Evolutionary conservation across 768 basidiomycete species (phyloP), one percentile per base, ranked within the genome.

Genomic region (Flagelloscypha sp.): DNA sequence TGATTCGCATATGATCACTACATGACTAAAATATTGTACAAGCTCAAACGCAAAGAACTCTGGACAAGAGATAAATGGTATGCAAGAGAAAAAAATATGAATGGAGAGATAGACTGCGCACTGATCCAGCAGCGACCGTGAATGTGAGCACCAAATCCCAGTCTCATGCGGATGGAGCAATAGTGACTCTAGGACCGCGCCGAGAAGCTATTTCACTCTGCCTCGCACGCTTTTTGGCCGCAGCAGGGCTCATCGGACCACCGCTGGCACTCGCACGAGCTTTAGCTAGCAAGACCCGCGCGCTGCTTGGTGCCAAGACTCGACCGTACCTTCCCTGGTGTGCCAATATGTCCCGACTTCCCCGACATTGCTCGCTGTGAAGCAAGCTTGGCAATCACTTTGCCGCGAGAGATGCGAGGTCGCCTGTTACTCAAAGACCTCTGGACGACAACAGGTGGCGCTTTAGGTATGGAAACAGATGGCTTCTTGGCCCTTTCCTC

Each of bases 331-430:
- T 49, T 56, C 29, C 36, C 45, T 41, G n/a, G 45, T 43, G 0
- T 40, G 45, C 22, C 39, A 36, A 7, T 35, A 43, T 27, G 22
- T 42, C 27, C 36, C 45, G 54, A 33, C 6, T 57, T 45, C 39
- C 49, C 56, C 7, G 53, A 54, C 2, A 72, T 70, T 10, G 70
- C 73, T 5, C 85, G 74, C 54, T 87, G 80, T 10, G 80, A 80
- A 1, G 79, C 81, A 23, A 87, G 61, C 46, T 68, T 74, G 0
- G 84, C 81, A 29, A 87, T 84, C 25, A 88, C 82, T 42, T 78
- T 80, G 18, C 83, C 84, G 24, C 86, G 73, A 27, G 85, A 88
- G 43, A 88, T 84, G 6, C 84, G 73, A 4, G 85, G 85, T 50
- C 76, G 79, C 38, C 81, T 72, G 7, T 70, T 65, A 18, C 63